Base-by-base conservation (phyloP, 169 alveolate genomes). In the Cryptosporidium viatorum region DNA sequence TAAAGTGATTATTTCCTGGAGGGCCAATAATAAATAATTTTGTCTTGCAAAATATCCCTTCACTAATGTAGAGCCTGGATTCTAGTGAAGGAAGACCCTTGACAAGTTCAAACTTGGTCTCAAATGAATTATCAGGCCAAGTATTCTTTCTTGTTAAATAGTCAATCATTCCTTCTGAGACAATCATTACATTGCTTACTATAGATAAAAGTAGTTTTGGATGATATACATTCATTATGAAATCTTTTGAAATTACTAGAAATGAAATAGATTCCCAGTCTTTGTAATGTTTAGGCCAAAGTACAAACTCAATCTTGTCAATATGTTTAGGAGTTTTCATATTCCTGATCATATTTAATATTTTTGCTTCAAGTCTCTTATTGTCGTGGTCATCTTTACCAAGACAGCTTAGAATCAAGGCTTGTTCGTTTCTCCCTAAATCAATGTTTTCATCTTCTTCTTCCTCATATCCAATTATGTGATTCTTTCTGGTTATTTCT, bases 201-300 rank as follows among this genome's bases (percentile, higher is more conserved):
- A 80, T 45, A 9, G 89, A 59, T 18, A 80, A 43, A 26, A 80
- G 70, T 3, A 80, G 80, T 50, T 80, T 80, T 43, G 89, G 89
- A 37, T 80, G 89, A 23, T 80, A 80, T 6, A 9, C 37, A 43
- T 80, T 80, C 23, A 62, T 16, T 41, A 33, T 50, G 26, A 37
- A 35, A n/a, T 59, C 68, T 14, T 80, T 80, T 12, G 89, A 80
- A 3, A 80, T 33, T 80, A 80, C 41, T 60, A 80, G 45, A 80
- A 80, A 80, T 21, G 89, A 80, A 41, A 80, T 80, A 1, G 74
- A 80, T 14, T 80, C 89, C 89, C 89, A 80, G 23, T 80, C 89
- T 31, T 80, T 65, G n/a, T 62, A 65, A 9, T 80, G 73, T n/a
- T 29, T 62, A 10, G 89, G 89, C 89, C 89, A 80, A 55, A 80